Percentiles rank a stretch among this genome's conserved stretches.
Conservation (phyloP, 345 rosid genomes). For the Lepidium africanum region DNA sequence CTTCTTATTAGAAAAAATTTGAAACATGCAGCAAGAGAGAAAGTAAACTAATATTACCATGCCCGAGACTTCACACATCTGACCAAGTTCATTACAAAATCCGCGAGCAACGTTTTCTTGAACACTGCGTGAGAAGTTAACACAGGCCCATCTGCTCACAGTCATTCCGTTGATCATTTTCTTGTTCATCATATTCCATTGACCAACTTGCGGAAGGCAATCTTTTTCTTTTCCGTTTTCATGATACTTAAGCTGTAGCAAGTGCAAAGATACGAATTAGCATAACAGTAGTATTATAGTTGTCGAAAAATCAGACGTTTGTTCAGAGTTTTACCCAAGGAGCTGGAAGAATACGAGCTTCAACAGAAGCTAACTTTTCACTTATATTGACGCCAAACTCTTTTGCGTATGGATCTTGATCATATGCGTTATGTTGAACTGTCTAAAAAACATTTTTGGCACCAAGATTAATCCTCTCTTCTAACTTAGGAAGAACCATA, state of each 20-base stretch:
- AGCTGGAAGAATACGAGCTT: constrained; percentile 99
- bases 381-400: constrained; percentile 95
- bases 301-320: neutral
- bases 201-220: constrained; percentile 97
- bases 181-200: constrained; percentile 99
- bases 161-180: constrained; percentile 99
- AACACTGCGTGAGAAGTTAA: constrained; percentile 89
- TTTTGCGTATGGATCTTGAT: constrained; percentile 92
- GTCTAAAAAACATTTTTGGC: constrained; percentile 41
- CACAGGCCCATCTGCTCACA: constrained; percentile 91
- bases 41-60: constrained; percentile 46
- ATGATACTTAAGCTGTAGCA: constrained; percentile 85
- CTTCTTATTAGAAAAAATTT: neutral
- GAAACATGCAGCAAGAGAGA: neutral
- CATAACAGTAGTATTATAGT: neutral
- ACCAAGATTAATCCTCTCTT: neutral
- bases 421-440: constrained; percentile 80
- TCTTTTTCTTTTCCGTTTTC: constrained; percentile 98
- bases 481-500: neutral
- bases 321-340: constrained; percentile 72
- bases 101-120: constrained; percentile 93
- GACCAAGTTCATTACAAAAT: constrained; percentile 87
- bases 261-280: neutral
- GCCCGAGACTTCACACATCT: constrained; percentile 99
- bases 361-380: constrained; percentile 86